Conservation (phyloP, 768 basidiomycete genomes). For the Pholiota molesta region DNA sequence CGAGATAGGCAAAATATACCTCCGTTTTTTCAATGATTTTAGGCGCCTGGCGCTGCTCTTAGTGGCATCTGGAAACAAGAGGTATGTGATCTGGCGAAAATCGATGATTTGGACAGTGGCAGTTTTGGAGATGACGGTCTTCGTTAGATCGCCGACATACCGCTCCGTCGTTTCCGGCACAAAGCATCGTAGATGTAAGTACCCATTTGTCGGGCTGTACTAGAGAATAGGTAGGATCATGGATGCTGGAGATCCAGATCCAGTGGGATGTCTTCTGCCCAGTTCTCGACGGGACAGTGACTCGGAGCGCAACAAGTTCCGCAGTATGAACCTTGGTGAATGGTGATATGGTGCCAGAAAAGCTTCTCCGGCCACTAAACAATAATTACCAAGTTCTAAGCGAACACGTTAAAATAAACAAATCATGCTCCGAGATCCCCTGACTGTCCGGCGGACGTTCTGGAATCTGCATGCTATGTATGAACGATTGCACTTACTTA, state of each 20-base stretch:
- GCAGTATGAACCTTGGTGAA: not conserved
- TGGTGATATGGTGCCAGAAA: not conserved
- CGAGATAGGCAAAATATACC: not conserved
- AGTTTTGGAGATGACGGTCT: conserved; percentile 15
- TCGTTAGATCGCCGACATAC: conserved; percentile 15
- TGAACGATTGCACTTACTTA: not conserved
- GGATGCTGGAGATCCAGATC: not conserved
- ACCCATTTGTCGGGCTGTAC: not conserved
- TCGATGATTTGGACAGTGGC: not conserved
- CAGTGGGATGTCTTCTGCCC: not conserved
- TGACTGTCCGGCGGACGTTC: not conserved
- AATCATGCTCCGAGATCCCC: not conserved
- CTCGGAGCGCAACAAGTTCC: not conserved
- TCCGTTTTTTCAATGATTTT: not conserved
- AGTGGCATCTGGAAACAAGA: not conserved
- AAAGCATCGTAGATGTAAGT: not conserved
- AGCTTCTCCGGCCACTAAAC: conserved; percentile 4
- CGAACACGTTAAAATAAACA: not conserved
- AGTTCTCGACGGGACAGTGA: not conserved
- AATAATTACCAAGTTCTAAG: conserved; percentile 6
- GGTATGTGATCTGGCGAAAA: not conserved
- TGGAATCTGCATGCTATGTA: not conserved
- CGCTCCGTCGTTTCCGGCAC: conserved; percentile 1
- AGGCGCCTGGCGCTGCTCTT: not conserved
- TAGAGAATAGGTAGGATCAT: not conserved